Percentiles rank a stretch among this genome's conserved stretches.
These are phyloP conservation scores for Fagopyrum tataricum DNA, from an alignment of 148 eudicot genomes.

Conservation along the genomic window DNA sequence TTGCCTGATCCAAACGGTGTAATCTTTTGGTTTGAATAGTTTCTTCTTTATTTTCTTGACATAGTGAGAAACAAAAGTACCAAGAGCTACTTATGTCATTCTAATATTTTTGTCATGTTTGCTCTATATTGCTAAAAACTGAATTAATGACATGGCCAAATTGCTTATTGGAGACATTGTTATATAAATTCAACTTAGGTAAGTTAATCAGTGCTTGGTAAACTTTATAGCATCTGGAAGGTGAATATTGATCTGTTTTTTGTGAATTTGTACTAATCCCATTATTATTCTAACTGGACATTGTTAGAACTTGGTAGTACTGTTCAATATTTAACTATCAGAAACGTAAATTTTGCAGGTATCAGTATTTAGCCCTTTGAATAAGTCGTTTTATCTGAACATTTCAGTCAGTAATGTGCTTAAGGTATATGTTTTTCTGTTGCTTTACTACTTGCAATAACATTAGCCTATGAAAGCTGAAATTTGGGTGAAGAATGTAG, in stretches of 20 bases:
- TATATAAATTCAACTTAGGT: not conserved
- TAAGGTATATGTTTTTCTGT: conserved; percentile 37
- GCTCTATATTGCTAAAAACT: not conserved
- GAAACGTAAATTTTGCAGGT: conserved; percentile 39
- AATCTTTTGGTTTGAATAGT: not conserved
- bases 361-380: conserved; percentile 53
- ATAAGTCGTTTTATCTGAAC: conserved; percentile 52
- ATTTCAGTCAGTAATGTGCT: conserved; percentile 54
- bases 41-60: not conserved
- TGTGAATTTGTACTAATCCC: not conserved
- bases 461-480: not conserved
- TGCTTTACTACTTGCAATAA: not conserved
- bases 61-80: not conserved
- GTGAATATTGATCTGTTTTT: not conserved
- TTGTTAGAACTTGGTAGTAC: not conserved
- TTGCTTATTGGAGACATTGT: not conserved
- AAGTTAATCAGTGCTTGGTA: not conserved
- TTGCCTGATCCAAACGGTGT: not conserved
- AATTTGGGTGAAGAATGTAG: not conserved
- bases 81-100: not conserved
- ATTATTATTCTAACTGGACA: not conserved
- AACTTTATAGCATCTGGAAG: not conserved
- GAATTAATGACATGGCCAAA: not conserved
- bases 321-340: not conserved
- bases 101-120: not conserved